These are phyloP conservation scores for Sarcodon sp. DNA, from an alignment of 768 basidiomycete species.

Conservation along the genomic window DNA sequence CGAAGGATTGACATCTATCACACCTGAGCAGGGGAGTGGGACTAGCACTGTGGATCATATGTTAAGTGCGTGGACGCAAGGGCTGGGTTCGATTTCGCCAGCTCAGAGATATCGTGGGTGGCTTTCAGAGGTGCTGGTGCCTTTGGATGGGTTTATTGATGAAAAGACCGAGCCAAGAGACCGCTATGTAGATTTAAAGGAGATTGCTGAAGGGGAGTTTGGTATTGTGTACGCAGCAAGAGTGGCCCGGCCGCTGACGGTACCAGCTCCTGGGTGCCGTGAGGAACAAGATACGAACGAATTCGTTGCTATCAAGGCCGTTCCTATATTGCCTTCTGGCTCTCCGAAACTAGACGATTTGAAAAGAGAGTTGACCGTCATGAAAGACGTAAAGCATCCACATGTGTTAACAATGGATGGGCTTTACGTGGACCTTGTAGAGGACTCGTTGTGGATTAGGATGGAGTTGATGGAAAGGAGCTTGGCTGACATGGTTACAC, in stretches of 20 bases:
- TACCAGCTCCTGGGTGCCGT: conserved; percentile 4
- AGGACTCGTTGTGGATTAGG: conserved; percentile 58
- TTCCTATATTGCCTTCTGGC: conserved; percentile 44
- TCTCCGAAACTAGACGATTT: conserved; percentile 55
- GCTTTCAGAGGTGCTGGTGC: conserved; percentile 41
- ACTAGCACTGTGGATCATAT: background rate
- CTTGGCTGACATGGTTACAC: conserved; percentile 64
- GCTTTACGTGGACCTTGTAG: conserved; percentile 51
- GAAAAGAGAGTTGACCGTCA: conserved; percentile 42
- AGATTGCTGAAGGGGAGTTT: conserved; percentile 77
- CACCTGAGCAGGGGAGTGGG: no score
- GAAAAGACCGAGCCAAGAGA: conserved; percentile 46
- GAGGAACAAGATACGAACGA: conserved; percentile 3
- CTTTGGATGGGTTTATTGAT: conserved; percentile 50
- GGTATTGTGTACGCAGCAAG: conserved; percentile 51
- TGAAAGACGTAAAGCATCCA: conserved; percentile 43
- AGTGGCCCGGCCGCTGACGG: conserved; percentile 8
- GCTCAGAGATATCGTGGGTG: conserved; percentile 45
- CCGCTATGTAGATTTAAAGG: conserved; percentile 54
- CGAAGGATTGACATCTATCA: no score
- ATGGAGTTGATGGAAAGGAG: conserved; percentile 90
- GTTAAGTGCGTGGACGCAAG: background rate
- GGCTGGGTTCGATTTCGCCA: conserved; percentile 13
- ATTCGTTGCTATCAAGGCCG: conserved; percentile 68
- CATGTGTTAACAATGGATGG: conserved; percentile 58